Conservation (phyloP, 495 filamentous ascomycete species). For the Bathelium albidoporum region DNA sequence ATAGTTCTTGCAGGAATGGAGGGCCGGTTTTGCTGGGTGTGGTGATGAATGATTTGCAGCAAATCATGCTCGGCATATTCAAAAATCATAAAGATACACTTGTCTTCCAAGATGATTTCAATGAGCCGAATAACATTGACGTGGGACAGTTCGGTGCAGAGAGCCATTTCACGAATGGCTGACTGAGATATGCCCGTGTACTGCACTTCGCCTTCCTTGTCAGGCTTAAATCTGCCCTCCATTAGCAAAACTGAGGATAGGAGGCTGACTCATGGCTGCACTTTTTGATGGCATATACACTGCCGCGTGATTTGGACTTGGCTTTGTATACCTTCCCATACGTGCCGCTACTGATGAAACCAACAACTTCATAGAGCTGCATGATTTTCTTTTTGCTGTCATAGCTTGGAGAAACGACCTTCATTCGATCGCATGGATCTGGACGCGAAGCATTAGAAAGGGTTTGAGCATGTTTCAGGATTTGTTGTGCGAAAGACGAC, state of each 20-base stretch:
- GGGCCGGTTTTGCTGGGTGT: constrained; percentile 76
- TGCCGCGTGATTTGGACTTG: constrained; percentile 55
- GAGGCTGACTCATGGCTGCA: constrained; percentile 23
- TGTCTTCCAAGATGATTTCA: constrained; percentile 96
- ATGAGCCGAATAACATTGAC: constrained; percentile 81
- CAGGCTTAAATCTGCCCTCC: constrained; percentile 75
- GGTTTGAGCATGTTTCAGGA: not conserved
- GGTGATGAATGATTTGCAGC: constrained; percentile 95
- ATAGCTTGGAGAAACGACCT: constrained; percentile 38
- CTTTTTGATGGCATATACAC: constrained; percentile 96
- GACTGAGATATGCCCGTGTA: constrained; percentile 98
- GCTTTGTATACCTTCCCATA: constrained; percentile 99
- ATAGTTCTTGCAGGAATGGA: constrained; percentile 81
- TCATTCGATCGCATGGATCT: constrained; percentile 6
- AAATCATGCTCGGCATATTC: constrained; percentile 97
- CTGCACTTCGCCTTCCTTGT: constrained; percentile 94
- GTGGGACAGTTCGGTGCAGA: constrained; percentile 87
- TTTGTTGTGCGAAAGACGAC: constrained; percentile 2
- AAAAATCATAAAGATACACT: constrained; percentile 99
- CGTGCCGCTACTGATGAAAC: constrained; percentile 97
- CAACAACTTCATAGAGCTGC: constrained; percentile 89
- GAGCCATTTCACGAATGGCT: constrained; percentile 94
- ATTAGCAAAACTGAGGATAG: not conserved
- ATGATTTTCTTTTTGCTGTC: constrained; percentile 79
- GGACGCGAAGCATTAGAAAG: not conserved